Evolutionary conservation across 768 basidiomycete species (phyloP).

Genomic region (Leccinum variicolor): DNA sequence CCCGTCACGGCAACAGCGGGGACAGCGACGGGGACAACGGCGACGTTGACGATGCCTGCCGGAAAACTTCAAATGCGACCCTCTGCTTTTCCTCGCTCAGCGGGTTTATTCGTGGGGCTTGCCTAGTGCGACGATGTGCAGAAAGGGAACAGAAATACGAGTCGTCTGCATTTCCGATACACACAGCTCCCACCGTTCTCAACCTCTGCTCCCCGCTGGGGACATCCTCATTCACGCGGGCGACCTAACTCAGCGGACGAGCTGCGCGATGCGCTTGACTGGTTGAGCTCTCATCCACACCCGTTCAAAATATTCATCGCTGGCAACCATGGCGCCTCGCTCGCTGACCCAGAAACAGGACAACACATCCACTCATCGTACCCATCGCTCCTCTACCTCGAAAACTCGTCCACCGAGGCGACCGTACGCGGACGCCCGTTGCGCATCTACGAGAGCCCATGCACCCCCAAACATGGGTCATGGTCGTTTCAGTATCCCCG

Average conservation of each 20-base stretch:
- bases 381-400: slow-evolving; percentile 10
- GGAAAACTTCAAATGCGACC: background rate
- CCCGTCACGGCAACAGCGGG: no score
- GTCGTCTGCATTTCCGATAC: slow-evolving; percentile 10
- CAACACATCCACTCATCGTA: background rate
- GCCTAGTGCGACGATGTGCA: no score
- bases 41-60: no score
- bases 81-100: slow-evolving; percentile 9
- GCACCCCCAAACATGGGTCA: slow-evolving; percentile 5
- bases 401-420: slow-evolving; percentile 2
- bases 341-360: slow-evolving; percentile 1
- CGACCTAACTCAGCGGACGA: slow-evolving; percentile 3
- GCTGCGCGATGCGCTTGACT: slow-evolving; percentile 5
- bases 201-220: slow-evolving; percentile 1
- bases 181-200: slow-evolving; percentile 4
- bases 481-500: slow-evolving; percentile 12
- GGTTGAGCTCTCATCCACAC: slow-evolving; percentile 7
- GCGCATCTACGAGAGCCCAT: slow-evolving; percentile 9
- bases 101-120: background rate
- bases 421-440: slow-evolving; percentile 1
- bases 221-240: slow-evolving; percentile 10
- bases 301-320: slow-evolving; percentile 9
- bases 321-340: slow-evolving; percentile 8
- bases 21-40: no score
- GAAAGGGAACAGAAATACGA: background rate